These are phyloP conservation scores for Trametes punicea DNA, from an alignment of 768 basidiomycete species.

Conservation along the genomic window DNA sequence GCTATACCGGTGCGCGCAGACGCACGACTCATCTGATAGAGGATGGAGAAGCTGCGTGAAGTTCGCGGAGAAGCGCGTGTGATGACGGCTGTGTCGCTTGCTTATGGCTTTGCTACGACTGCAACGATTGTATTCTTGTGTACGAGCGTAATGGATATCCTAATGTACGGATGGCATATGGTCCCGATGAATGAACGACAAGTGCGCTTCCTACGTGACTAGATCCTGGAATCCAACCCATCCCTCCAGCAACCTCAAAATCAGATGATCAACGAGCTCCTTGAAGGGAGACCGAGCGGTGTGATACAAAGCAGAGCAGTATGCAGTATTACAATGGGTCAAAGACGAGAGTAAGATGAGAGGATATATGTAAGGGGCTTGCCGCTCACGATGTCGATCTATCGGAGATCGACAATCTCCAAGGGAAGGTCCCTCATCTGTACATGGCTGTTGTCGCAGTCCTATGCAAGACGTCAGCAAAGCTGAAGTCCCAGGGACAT, in stretches of 20 bases:
- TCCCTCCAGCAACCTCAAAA: too few species aligned
- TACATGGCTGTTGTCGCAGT: conserved; percentile 84
- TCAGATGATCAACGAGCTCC: neutral
- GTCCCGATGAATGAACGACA: too few species aligned
- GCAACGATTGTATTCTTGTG: conserved; percentile 11
- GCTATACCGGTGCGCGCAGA: too few species aligned
- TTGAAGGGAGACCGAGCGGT: neutral
- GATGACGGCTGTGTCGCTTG: neutral
- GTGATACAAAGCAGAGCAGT: neutral
- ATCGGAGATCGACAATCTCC: conserved; percentile 82
- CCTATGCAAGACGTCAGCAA: conserved; percentile 38
- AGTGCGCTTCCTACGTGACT: too few species aligned
- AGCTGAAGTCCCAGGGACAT: neutral
- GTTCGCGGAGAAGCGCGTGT: neutral
- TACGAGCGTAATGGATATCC: conserved; percentile 17
- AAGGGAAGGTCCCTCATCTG: conserved; percentile 67
- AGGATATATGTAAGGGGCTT: too few species aligned
- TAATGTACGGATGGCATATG: conserved; percentile 6
- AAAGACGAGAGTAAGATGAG: neutral
- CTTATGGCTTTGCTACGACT: conserved; percentile 6
- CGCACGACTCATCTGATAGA: too few species aligned
- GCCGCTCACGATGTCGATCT: neutral
- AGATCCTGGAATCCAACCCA: too few species aligned
- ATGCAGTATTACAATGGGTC: neutral
- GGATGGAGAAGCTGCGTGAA: too few species aligned